Conservation (phyloP, 208 protist genomes). For the Crithidia acanthocephali region DNA sequence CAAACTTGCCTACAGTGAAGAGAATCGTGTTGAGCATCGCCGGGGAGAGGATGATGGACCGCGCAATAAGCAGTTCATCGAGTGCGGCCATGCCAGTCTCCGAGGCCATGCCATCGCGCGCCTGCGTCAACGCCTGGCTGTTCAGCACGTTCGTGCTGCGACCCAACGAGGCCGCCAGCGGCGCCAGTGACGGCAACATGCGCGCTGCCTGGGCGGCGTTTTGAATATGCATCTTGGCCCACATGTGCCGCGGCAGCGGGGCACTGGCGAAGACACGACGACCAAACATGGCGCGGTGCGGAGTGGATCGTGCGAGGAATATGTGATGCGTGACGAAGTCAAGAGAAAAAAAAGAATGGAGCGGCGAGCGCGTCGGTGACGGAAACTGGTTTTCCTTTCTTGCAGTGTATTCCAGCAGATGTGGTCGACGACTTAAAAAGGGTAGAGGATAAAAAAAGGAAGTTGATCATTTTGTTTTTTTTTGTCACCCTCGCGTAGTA, state of each 20-base stretch:
- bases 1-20: conserved; percentile 14
- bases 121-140: conserved; percentile 27
- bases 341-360: background rate
- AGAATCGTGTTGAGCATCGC: conserved; percentile 10
- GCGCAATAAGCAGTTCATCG: conserved; percentile 24
- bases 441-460: background rate
- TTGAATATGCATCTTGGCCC: conserved; percentile 71
- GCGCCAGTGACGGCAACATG: conserved; percentile 62
- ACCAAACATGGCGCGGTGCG: conserved; percentile 56
- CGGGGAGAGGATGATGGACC: background rate
- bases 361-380: too few species aligned
- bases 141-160: conserved; percentile 32
- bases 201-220: conserved; percentile 60
- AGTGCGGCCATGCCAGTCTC: conserved; percentile 7
- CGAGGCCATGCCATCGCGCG: conserved; percentile 36
- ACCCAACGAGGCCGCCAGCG: conserved; percentile 34
- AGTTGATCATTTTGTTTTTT: too few species aligned
- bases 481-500: too few species aligned
- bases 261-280: conserved; percentile 84
- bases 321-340: background rate
- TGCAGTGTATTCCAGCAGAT: too few species aligned
- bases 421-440: background rate
- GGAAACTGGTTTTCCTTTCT: too few species aligned
- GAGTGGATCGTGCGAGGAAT: background rate
- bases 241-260: conserved; percentile 70